These are phyloP conservation scores for Annona cherimola DNA, from an alignment of 164 flowering plant species.

Conservation along the genomic window DNA sequence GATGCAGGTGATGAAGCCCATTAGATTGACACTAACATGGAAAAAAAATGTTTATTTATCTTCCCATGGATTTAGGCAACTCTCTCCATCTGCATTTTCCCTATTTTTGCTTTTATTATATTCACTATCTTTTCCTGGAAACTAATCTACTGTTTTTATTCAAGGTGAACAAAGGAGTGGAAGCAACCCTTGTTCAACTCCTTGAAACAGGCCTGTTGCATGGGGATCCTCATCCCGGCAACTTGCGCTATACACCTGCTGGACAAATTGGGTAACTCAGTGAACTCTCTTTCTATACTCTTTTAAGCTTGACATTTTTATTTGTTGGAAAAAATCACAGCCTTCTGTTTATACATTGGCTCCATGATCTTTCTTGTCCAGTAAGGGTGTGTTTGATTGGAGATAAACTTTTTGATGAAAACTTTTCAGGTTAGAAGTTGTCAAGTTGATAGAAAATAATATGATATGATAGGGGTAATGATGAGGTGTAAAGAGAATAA, in stretches of 20 bases:
- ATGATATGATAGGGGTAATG: too few species aligned
- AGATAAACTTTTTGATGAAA: too few species aligned
- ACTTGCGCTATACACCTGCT: conserved; percentile 67
- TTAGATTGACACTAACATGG: too few species aligned
- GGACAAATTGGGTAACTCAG: conserved; percentile 73
- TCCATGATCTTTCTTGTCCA: neutral
- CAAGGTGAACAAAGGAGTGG: conserved; percentile 92
- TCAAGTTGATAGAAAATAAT: too few species aligned
- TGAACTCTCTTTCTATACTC: neutral
- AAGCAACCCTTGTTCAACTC: conserved; percentile 84
- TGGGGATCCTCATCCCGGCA: conserved; percentile 99
- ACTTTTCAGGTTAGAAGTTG: too few species aligned
- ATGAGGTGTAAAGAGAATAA: too few species aligned
- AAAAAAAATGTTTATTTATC: neutral
- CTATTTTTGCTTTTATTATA: neutral
- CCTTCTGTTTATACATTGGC: neutral
- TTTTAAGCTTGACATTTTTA: neutral
- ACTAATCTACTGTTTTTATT: conserved; percentile 5
- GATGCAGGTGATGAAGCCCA: too few species aligned
- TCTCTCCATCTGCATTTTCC: neutral
- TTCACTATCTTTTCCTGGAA: neutral
- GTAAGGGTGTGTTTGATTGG: too few species aligned
- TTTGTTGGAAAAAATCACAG: neutral
- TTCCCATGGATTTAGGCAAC: neutral
- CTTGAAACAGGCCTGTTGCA: conserved; percentile 96